phyloP scores from a whole-genome alignment of 768 basidiomycete genomes.

The Daedalea quercina region DNA sequence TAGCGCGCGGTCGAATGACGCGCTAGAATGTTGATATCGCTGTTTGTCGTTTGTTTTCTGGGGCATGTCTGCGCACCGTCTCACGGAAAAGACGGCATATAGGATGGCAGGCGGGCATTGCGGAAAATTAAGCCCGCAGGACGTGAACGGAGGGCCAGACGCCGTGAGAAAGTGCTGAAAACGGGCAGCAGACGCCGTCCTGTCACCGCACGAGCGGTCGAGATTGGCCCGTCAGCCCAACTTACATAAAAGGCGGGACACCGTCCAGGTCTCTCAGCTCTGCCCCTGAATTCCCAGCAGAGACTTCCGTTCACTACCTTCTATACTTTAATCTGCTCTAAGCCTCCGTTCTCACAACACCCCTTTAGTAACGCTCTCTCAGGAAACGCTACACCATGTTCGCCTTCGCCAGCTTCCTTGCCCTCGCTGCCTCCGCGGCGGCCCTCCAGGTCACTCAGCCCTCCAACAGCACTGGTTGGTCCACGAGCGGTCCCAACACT shows the following conservation, averaged over 20 bases:
- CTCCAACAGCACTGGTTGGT: slow-evolving; percentile 43
- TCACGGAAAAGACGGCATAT: too few relatives aligned
- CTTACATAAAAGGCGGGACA: background rate
- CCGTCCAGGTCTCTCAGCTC: background rate
- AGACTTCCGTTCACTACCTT: background rate
- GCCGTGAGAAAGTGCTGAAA: too few relatives aligned
- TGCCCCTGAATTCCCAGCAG: background rate
- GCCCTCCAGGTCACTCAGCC: slow-evolving; percentile 63
- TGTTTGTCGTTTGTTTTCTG: too few relatives aligned
- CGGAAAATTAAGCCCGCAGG: too few relatives aligned
- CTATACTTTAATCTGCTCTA: background rate
- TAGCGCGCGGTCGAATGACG: too few relatives aligned
- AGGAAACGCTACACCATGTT: slow-evolving; percentile 42
- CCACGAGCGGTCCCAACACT: slow-evolving; percentile 41
- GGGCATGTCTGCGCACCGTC: too few relatives aligned
- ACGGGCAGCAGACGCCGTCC: background rate
- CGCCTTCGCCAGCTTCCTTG: slow-evolving; percentile 33
- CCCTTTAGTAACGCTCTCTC: slow-evolving; percentile 2
- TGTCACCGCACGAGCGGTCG: too few relatives aligned
- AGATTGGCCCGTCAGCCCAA: background rate
- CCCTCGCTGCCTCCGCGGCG: slow-evolving; percentile 45
- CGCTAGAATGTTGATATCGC: too few relatives aligned
- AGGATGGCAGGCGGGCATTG: too few relatives aligned
- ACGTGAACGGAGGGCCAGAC: too few relatives aligned
- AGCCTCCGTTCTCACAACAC: slow-evolving; percentile 4